These are phyloP conservation scores for Vaccinium corymbosum DNA, from an alignment of 148 eudicot genomes.

Conservation along the genomic window DNA sequence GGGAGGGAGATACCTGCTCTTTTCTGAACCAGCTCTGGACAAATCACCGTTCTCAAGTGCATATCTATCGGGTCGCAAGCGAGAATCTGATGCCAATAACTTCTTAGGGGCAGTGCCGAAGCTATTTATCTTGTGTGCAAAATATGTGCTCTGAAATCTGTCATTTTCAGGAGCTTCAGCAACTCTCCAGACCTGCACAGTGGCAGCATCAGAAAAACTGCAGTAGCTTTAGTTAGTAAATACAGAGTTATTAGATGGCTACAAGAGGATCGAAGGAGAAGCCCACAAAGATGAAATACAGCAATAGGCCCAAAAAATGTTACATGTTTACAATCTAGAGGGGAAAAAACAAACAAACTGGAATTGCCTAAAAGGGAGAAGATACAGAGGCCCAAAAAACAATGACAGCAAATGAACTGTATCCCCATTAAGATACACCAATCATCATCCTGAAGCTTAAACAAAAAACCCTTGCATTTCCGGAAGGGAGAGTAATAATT, in stretches of 20 bases:
- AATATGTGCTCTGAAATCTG: conserved; percentile 71
- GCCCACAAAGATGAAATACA: not conserved
- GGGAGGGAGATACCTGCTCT: conserved; percentile 58
- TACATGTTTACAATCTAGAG: not conserved
- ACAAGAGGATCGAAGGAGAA: not conserved
- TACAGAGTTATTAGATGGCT: not conserved
- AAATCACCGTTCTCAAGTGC: conserved; percentile 86
- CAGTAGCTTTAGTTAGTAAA: not conserved
- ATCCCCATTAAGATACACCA: not conserved
- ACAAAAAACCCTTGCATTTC: not conserved
- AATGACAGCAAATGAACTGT: not conserved
- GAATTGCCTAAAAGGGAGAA: not conserved
- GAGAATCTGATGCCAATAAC: conserved; percentile 79
- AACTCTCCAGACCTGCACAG: conserved; percentile 66
- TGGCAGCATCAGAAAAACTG: not conserved
- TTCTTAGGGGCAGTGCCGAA: conserved; percentile 81
- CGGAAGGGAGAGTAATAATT: not conserved
- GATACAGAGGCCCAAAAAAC: not conserved
- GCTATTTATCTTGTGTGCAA: conserved; percentile 84
- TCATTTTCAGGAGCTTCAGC: conserved; percentile 69
- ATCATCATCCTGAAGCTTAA: not conserved
- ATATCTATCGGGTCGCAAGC: conserved; percentile 77
- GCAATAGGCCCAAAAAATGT: not conserved
- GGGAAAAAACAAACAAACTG: not conserved
- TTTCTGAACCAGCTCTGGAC: conserved; percentile 76